phyloP scores from a whole-genome alignment of 2,329 filamentous ascomycete genomes.

The Apiospora koreana region DNA sequence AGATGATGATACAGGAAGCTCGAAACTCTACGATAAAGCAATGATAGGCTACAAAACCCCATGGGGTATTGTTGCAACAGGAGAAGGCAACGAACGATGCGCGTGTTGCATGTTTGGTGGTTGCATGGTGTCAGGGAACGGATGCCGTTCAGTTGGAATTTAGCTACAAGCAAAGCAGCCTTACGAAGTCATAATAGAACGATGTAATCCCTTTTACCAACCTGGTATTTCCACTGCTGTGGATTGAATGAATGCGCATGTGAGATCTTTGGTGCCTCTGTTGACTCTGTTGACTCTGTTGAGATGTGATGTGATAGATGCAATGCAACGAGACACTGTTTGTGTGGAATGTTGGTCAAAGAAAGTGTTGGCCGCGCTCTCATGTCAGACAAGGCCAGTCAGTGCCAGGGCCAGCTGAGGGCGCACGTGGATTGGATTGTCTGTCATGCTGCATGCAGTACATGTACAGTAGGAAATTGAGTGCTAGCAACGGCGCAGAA shows the following conservation, averaged over 20 bases:
- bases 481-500: background rate
- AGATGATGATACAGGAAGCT: background rate
- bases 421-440: background rate
- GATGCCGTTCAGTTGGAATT: background rate
- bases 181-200: slow-evolving; percentile 1
- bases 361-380: background rate
- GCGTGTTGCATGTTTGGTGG: background rate
- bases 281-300: background rate
- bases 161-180: background rate
- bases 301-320: too few species aligned
- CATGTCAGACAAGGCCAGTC: background rate
- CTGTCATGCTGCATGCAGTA: background rate
- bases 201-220: background rate
- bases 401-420: too few species aligned
- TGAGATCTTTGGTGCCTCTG: background rate
- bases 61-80: background rate
- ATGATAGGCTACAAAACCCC: background rate
- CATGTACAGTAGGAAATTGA: background rate
- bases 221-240: background rate
- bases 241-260: background rate
- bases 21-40: slow-evolving; percentile 1
- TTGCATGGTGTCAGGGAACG: background rate
- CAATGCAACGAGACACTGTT: background rate
- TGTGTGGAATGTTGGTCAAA: background rate
- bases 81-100: background rate